phyloP scores from a whole-genome alignment of 768 basidiomycete species.

The Lactarius psammicola region DNA sequence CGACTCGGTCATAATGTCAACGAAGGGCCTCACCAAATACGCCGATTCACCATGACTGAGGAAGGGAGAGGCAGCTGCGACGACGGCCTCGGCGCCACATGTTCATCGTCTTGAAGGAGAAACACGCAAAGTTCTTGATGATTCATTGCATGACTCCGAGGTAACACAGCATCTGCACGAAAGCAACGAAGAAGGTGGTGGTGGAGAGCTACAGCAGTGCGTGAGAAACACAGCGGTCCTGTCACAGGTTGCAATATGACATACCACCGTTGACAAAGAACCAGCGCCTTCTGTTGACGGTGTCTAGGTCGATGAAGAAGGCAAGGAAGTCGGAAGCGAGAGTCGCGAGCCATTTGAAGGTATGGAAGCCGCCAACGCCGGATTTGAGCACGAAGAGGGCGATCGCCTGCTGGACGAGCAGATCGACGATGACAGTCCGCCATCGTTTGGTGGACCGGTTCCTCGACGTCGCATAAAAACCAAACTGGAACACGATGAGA shows the following conservation, averaged over 20 bases:
- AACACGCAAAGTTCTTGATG: constrained; percentile 85
- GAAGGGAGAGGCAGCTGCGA: constrained; percentile 89
- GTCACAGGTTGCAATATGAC: constrained; percentile 31
- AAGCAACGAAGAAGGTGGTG: constrained; percentile 93
- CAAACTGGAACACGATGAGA: constrained; percentile 72
- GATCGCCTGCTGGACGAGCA: constrained; percentile 80
- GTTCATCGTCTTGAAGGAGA: constrained; percentile 90
- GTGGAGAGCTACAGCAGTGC: constrained; percentile 51
- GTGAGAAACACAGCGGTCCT: not conserved
- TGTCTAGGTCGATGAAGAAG: constrained; percentile 79
- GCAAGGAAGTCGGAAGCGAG: constrained; percentile 78
- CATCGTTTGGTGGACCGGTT: constrained; percentile 67
- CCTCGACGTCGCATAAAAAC: constrained; percentile 68
- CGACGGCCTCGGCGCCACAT: constrained; percentile 93
- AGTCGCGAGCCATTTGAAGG: constrained; percentile 81
- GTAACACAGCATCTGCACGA: constrained; percentile 90
- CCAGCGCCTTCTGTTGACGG: constrained; percentile 62
- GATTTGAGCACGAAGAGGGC: constrained; percentile 90
- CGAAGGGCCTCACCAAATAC: constrained; percentile 80
- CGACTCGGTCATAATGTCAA: constrained; percentile 80
- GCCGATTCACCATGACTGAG: constrained; percentile 90
- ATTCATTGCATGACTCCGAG: constrained; percentile 94
- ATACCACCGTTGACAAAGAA: constrained; percentile 80
- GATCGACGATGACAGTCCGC: constrained; percentile 85
- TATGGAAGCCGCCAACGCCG: constrained; percentile 72